Percentiles rank a stretch among this genome's conserved stretches.
phyloP scores from a whole-genome alignment of 2,329 filamentous ascomycete genomes.

The Pseudogymnoascus sp. region DNA sequence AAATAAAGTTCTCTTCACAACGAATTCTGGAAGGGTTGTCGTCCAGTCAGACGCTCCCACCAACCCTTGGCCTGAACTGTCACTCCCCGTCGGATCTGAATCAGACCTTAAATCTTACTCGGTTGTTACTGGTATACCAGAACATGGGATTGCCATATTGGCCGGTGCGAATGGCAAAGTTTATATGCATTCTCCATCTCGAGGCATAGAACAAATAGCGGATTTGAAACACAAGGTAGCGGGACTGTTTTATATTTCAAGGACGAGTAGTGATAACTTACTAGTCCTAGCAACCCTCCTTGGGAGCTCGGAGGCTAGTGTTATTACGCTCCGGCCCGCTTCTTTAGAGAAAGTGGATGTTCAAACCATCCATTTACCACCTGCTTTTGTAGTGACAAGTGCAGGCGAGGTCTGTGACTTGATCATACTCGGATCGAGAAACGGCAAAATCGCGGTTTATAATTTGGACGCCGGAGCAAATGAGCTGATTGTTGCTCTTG shows the following conservation, averaged over 20 bases:
- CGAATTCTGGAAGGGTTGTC: conserved; percentile 55
- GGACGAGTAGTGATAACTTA: conserved; percentile 8
- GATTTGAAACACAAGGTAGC: conserved; percentile 17
- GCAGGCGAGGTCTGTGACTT: conserved; percentile 38
- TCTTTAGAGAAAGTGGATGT: conserved; percentile 1
- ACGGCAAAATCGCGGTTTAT: conserved; percentile 48
- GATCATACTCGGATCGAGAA: conserved; percentile 50
- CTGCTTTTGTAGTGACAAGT: conserved; percentile 44
- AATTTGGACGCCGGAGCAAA: conserved; percentile 19
- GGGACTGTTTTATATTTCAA: conserved; percentile 28
- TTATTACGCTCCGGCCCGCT: conserved; percentile 25
- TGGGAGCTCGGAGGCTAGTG: conserved; percentile 30
- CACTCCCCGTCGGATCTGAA: conserved; percentile 24
- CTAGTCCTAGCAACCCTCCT: conserved; percentile 29
- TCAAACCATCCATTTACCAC: conserved; percentile 28
- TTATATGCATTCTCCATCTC: conserved; percentile 20
- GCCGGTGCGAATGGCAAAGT: conserved; percentile 39
- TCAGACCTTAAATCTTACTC: conserved; percentile 43
- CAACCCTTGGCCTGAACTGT: conserved; percentile 28
- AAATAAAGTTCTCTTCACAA: conserved; percentile 49
- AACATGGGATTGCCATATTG: conserved; percentile 37
- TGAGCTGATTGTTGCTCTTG: conserved; percentile 12
- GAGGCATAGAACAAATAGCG: conserved; percentile 16
- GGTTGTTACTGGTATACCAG: conserved; percentile 35
- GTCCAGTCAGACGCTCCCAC: conserved; percentile 32